Evolutionary conservation across 2,329 filamentous ascomycete genomes (phyloP), one percentile per base, ranked within the genome.

Genomic region (Albophoma yamanashiensis): DNA sequence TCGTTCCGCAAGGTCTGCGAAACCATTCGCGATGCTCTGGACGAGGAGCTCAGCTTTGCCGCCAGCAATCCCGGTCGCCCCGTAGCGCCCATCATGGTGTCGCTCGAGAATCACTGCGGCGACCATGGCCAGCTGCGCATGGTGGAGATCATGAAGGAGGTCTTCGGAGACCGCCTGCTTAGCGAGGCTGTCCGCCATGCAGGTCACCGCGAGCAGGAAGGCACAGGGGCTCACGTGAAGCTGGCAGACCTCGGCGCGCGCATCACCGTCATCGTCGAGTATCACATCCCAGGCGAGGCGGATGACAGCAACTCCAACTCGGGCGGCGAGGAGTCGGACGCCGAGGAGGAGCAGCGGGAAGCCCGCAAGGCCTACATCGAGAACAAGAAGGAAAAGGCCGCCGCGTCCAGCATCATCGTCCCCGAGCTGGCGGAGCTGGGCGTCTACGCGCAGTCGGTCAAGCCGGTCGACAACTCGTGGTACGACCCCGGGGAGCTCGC

Each of bases 391-490:
- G 70, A 81, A 65, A 79, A 82, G 65, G 69, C 77, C 0, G 73
- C 76, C 0, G 74, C 75, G 0, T 68, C 75, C 3, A 74, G 74
- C 8, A 68, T 76, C 59, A 88, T 89, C 64, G 76, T 89, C 27
- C 84, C 86, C 0, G 85, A 88, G 65, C 79, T 89, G 1, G 84
- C 84, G 1, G 81, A 80, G 50, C 75, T 89, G 0, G 86, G 86
- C 4, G 84, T 89, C 2, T 89, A 89, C 64, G 86, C 86, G 0
- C 86, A 89, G 67, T 87, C 84, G 0, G 84, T 89, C 60, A 89
- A 89, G 68, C 86, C 86, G 0, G 72, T 74, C 59, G 80, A 89
- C 70, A 82, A 85, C 65, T 85, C 84, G 0, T 89, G 86, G 86
- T 88, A 80, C 67, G 79, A 83, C 22, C 66, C 73, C 4, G 76